These are phyloP conservation scores for Trypethelium eluteriae DNA, from an alignment of 495 filamentous ascomycete species.

Conservation along the genomic window DNA sequence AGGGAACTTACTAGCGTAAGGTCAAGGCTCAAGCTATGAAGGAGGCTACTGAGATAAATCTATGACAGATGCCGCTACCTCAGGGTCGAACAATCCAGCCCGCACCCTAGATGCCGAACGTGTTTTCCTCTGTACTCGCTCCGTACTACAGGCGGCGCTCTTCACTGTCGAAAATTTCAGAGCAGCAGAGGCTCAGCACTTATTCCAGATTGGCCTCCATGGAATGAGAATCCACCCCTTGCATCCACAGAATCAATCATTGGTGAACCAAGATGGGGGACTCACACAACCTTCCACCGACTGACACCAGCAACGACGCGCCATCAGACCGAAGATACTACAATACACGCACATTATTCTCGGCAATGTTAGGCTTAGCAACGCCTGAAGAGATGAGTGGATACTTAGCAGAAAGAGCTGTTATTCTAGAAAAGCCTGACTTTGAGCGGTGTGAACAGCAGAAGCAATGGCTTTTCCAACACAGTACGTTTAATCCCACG, in stretches of 20 bases:
- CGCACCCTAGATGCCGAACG: no score
- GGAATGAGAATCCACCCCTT: background rate
- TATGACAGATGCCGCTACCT: no score
- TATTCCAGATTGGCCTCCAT: no score
- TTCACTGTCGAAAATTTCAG: no score
- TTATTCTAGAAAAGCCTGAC: slow-evolving; percentile 58
- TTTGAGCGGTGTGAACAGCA: slow-evolving; percentile 69
- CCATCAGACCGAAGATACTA: slow-evolving; percentile 1
- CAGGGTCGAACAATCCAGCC: no score
- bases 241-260: background rate
- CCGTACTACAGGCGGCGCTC: no score
- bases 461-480: slow-evolving; percentile 69
- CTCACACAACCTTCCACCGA: slow-evolving; percentile 10
- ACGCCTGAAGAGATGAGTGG: slow-evolving; percentile 58
- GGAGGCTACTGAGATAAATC: no score
- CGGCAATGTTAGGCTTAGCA: slow-evolving; percentile 62
- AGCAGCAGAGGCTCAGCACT: no score
- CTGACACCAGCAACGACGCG: background rate
- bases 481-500: slow-evolving; percentile 44
- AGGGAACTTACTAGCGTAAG: no score
- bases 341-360: slow-evolving; percentile 61
- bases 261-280: background rate
- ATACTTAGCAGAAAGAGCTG: slow-evolving; percentile 63
- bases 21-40: no score
- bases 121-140: no score